Percentiles rank a stretch among this genome's conserved stretches.
These are phyloP conservation scores for Westerdykella sp. DNA, from an alignment of 2,329 filamentous ascomycete genomes.

Conservation along the genomic window DNA sequence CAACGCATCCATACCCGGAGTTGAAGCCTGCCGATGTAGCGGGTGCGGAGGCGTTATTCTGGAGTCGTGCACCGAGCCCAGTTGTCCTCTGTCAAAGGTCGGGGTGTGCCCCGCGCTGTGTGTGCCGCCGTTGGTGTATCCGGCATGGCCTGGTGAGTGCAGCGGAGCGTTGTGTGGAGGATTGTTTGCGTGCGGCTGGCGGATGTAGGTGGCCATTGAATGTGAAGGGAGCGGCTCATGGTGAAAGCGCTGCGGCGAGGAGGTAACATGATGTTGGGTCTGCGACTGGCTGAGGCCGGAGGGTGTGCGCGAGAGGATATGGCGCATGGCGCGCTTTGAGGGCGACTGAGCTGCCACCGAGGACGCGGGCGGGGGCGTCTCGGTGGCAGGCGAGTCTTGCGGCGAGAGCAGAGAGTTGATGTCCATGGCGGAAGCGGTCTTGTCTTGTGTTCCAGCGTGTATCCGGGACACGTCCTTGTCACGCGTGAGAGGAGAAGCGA, in stretches of 20 bases:
- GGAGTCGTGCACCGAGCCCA: constrained; percentile 27
- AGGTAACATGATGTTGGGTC: constrained; percentile 21
- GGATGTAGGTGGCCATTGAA: background rate
- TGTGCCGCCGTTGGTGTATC: constrained; percentile 24
- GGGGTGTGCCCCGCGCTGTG: constrained; percentile 32
- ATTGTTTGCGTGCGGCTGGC: constrained; percentile 2
- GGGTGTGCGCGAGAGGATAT: constrained; percentile 35
- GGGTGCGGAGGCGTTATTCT: constrained; percentile 31
- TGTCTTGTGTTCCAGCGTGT: background rate
- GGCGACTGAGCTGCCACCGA: constrained; percentile 24
- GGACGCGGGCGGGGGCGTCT: constrained; percentile 29
- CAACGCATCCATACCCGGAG: constrained; percentile 44
- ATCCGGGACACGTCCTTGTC: constrained; percentile 1
- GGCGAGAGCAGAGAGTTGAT: constrained; percentile 47
- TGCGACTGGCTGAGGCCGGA: constrained; percentile 42
- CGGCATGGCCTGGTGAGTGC: constrained; percentile 23
- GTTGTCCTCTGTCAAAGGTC: constrained; percentile 10
- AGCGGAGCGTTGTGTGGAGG: constrained; percentile 10
- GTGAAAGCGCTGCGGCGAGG: constrained; percentile 20
- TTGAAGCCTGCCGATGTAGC: constrained; percentile 39
- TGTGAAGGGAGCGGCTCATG: constrained; percentile 4
- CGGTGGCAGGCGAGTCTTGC: constrained; percentile 39
- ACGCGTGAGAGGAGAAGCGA: constrained; percentile 6
- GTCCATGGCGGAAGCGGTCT: constrained; percentile 35
- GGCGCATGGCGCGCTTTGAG: constrained; percentile 25